Percentiles rank a stretch among this genome's conserved stretches.
Conservation (phyloP, 2,329 filamentous ascomycete species). For the Bipolaris victoriae region DNA sequence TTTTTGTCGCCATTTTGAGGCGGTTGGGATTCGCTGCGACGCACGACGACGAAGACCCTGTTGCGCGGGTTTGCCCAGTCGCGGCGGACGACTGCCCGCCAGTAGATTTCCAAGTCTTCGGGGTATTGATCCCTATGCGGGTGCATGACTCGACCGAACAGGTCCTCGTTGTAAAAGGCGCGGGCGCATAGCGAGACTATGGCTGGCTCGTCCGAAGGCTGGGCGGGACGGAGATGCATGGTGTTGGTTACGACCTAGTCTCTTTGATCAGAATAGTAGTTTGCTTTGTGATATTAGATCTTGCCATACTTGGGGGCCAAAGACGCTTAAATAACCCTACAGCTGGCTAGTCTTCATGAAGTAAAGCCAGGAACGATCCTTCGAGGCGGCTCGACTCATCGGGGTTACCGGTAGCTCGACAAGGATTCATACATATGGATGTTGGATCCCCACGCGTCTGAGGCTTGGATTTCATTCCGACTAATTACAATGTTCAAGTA, state of each 20-base stretch:
- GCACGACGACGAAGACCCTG: conserved; percentile 19
- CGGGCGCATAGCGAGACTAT: conserved; percentile 28
- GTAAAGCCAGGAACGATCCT: neutral
- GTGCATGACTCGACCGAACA: conserved; percentile 38
- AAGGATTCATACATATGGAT: too few species aligned
- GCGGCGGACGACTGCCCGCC: conserved; percentile 22
- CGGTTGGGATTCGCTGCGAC: neutral
- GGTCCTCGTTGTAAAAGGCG: conserved; percentile 41
- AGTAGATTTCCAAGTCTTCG: conserved; percentile 33
- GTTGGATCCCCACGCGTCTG: neutral
- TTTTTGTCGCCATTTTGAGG: conserved; percentile 12
- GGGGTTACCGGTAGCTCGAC: neutral
- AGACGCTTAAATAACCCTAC: neutral
- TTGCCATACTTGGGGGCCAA: neutral
- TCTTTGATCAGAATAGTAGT: too few species aligned
- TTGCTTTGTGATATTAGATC: neutral
- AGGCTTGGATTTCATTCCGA: neutral
- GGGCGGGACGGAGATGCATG: conserved; percentile 26
- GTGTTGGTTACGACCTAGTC: neutral
- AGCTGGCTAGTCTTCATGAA: neutral
- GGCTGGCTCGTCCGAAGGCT: conserved; percentile 20
- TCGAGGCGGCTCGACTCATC: neutral
- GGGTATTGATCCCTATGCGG: conserved; percentile 31
- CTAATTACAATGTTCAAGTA: neutral
- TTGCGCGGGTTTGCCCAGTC: conserved; percentile 23